These are phyloP conservation scores for Papiliotrema flavescens DNA, from an alignment of 1,284 basidiomycete species.

Conservation along the genomic window DNA sequence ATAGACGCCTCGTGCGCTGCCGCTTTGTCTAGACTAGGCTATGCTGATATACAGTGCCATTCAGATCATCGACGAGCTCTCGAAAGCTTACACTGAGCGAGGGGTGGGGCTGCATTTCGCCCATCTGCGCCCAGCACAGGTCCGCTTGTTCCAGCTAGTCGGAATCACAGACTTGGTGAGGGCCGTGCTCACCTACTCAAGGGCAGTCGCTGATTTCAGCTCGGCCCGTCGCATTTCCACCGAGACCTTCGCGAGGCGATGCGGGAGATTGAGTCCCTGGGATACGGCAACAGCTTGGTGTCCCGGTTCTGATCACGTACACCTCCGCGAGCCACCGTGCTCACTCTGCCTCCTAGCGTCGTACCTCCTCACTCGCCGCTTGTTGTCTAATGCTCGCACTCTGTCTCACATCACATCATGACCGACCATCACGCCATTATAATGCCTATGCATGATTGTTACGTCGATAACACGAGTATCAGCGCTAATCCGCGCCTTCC, in stretches of 20 bases:
- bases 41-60: slow-evolving; percentile 58
- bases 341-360: slow-evolving; percentile 1
- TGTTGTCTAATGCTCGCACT: too few species aligned
- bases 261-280: slow-evolving; percentile 40
- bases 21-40: not conserved
- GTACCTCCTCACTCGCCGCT: not conserved
- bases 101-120: slow-evolving; percentile 73
- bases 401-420: not conserved
- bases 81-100: slow-evolving; percentile 66
- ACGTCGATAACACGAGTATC: not conserved
- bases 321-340: too few species aligned
- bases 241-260: slow-evolving; percentile 57
- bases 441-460: not conserved
- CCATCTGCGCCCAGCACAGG: slow-evolving; percentile 61
- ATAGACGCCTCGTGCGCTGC: slow-evolving; percentile 75
- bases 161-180: slow-evolving; percentile 41
- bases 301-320: slow-evolving; percentile 18
- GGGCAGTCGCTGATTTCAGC: slow-evolving; percentile 49
- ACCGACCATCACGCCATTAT: not conserved
- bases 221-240: slow-evolving; percentile 68
- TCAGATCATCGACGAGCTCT: slow-evolving; percentile 77
- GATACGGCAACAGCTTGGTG: slow-evolving; percentile 33
- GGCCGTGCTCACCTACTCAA: not conserved
- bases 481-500: not conserved
- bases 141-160: slow-evolving; percentile 56